These are phyloP conservation scores for Amauroascus niger DNA, from an alignment of 2,329 filamentous ascomycete genomes.

Conservation along the genomic window DNA sequence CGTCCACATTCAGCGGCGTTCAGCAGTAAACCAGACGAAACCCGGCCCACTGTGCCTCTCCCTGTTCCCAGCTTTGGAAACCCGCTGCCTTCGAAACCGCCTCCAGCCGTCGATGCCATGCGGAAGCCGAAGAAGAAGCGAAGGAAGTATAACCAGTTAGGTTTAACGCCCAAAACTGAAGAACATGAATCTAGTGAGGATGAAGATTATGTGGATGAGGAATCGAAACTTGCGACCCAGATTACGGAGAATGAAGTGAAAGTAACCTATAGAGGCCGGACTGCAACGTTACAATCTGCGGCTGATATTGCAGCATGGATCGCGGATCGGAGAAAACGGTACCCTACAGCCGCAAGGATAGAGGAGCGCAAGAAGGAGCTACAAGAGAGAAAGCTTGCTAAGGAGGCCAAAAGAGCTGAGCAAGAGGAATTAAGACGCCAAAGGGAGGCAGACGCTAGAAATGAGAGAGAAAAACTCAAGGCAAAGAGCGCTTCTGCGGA, in stretches of 20 bases:
- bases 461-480: constrained; percentile 23
- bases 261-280: constrained; percentile 49
- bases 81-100: constrained; percentile 37
- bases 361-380: constrained; percentile 32
- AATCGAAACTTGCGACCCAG: constrained; percentile 31
- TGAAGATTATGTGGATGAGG: constrained; percentile 40
- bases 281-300: constrained; percentile 44
- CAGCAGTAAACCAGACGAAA: not conserved
- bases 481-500: constrained; percentile 17
- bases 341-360: constrained; percentile 64
- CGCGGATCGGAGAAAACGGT: constrained; percentile 67
- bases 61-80: constrained; percentile 38
- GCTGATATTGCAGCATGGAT: constrained; percentile 72
- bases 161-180: constrained; percentile 38
- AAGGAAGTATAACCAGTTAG: constrained; percentile 38
- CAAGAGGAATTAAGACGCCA: constrained; percentile 25
- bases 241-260: constrained; percentile 28
- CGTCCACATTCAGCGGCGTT: constrained; percentile 25
- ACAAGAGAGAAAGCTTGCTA: constrained; percentile 56
- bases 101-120: constrained; percentile 27
- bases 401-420: constrained; percentile 49
- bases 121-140: constrained; percentile 36
- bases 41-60: constrained; percentile 27
- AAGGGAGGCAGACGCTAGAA: constrained; percentile 32
- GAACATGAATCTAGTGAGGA: constrained; percentile 40